Base-by-base conservation (phyloP, 768 basidiomycete species). In the Hericium coralloides region DNA sequence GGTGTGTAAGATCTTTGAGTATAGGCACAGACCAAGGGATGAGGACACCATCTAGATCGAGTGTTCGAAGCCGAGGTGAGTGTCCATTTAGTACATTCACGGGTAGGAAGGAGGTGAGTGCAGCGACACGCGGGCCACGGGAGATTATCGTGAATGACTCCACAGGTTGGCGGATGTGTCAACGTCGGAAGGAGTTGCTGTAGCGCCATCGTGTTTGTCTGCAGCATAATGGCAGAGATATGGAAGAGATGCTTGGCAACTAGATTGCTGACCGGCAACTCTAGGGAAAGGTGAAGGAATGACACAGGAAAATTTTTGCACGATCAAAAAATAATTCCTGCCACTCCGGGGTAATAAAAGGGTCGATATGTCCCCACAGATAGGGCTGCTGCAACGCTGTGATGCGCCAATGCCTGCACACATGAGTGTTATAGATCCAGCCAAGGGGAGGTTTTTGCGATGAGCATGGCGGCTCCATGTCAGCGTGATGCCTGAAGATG, bases 401-500 rank as follows among this genome's bases (percentile, higher is more conserved):
- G 8, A 55, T 49, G 36, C 60, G 58, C 60, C 60, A 60, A 38
- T 52, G 45, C 15, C 36, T 58, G 31, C 60, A 60, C 17, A 60
- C 60, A 36, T 60, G 60, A 12, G 60, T 60, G 14, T 20, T 38
- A 2, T 0, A 12, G 9, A 58, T 58, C 58, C 58, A 58, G 41
- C 58, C 58, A 20, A 31, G 31, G 25, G 25, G 25, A 26, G 25
- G 25, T 26, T 26, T 26, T 2, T 26, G 25, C n/a, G n/a, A n/a
- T 26, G 25, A 6, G 41, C 36, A 36, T 17, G 58, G 17, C 17
- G 58, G 58, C 38, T 55, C 47, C 7, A 26, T 39, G 9, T 22
- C 18, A 9, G 25, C 23, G 14, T 20, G 36, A 18, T 55, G 20
- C 17, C 22, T 49, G 41, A 60, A 60, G n/a, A 60, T 38, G 14